Base-by-base conservation (phyloP, 78 protist genomes). In the Dictyostelium purpureum region DNA sequence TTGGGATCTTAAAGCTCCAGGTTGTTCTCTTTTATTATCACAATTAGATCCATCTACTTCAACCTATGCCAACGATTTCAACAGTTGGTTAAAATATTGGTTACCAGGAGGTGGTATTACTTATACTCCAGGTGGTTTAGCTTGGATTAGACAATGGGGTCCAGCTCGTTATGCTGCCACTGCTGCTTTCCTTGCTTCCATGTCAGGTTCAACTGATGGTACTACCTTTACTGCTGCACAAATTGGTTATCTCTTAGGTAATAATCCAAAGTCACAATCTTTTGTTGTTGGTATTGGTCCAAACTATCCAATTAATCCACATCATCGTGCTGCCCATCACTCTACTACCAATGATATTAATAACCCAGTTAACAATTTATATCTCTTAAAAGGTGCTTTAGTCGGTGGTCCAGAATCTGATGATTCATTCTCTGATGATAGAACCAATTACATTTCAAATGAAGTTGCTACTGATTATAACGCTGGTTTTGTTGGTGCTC, bases 391-490 rank as follows among this genome's bases (percentile, higher is more conserved):
- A 7, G 93, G 93, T 73, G 93, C 93, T 52, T 37, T 87, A 19
- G 93, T 88, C 24, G 93, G 93, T 54, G 93, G 93, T 28, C 93
- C 93, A 2, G 93, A 35, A 14, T 4, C 35, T 18, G 57, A 75
- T 75, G 93, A 74, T 28, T 6, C 37, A 11, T 88, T 4, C 10
- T 26, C 65, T 12, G 93, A 88, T 38, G 87, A 78, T 54, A 16
- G 93, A 26, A 56, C 77, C 2, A 35, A 88, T 47, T 88, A 79
- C 61, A 75, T 74, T 49, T 42, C 65, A 6, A 88, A 88, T 78
- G 93, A 88, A 59, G 93, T 88, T 54, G 93, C 93, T 7, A 56
- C 57, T 33, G 93, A 88, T 75, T 88, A 88, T 56, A 88, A 88
- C 59, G 93, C 93, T 18, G 81, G 93, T 40, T 88, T 79, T 43